Evolutionary conservation across 805 yeast genomes (phyloP), one percentile per base, ranked within the genome.

Genomic region (Metschnikowia chrysomelidarum): DNA sequence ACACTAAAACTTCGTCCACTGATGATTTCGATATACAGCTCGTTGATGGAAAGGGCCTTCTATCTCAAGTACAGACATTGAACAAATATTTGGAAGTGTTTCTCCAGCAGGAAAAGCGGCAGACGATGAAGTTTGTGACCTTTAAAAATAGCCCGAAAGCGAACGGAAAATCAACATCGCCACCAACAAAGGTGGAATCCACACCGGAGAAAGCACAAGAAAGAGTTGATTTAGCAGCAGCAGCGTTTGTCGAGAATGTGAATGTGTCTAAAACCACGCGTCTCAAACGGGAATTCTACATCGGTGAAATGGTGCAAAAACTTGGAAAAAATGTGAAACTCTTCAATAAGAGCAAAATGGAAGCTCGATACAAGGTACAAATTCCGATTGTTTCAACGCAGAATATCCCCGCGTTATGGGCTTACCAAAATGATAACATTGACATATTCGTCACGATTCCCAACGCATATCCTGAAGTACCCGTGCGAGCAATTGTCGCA

Each of bases 61-160:
- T 66, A n/a, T 75, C 80, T 4, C 73, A 76, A 59, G 42, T 82
- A 4, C 48, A 60, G 36, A 74, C 79, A 3, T 60, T 83, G 27
- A 86, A 82, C 50, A 64, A 59, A 41, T 65, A 76, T 38, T 62
- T 83, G 32, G 91, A 83, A 49, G 46, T 51, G 27, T 76, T 81
- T 47, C 61, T 84, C 38, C 68, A 73, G 30, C 71, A 69, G 56
- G 80, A 80, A 44, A 80, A 78, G 47, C 69, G 72, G 27, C 75
- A 73, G 15, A 79, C 86, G 0, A 61, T 83, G 40, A 83, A 78
- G 51, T 68, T 82, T 46, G 80, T 81, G 19, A 70, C 67, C 10
- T 47, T 49, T 45, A 51, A 38, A 36, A 19, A 38, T 38, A 17
- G 42, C 1, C 13, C 26, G 7, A 30, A 23, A 14, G 20, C 40